Evolutionary conservation across 768 basidiomycete genomes (phyloP).

Genomic region (Agaricus sinodeliciosus): DNA sequence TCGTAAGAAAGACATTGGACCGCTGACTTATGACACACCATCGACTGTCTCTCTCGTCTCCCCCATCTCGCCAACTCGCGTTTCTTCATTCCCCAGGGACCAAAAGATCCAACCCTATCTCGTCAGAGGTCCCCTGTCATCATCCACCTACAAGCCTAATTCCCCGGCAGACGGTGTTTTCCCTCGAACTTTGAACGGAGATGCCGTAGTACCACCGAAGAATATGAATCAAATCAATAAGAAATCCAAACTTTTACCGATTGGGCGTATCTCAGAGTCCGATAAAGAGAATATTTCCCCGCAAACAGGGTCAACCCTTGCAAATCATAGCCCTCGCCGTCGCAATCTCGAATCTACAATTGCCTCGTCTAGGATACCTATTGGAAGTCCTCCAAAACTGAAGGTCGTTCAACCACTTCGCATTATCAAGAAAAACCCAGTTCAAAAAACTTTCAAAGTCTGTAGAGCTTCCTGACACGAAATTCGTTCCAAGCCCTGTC

Average conservation of each 20-base stretch:
- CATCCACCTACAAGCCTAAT: not conserved
- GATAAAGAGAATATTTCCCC: slow-evolving; percentile 5
- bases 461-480: not conserved
- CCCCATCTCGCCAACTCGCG: not conserved
- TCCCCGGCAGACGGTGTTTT: not conserved
- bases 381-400: not conserved
- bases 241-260: not conserved
- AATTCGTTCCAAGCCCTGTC: not conserved
- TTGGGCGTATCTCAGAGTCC: not conserved
- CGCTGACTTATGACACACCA: not conserved
- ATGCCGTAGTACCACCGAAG: no score
- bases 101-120: not conserved
- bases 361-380: not conserved
- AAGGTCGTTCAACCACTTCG: not conserved
- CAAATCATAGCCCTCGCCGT: no score
- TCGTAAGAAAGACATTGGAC: not conserved
- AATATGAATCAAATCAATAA: not conserved
- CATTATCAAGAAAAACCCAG: slow-evolving; percentile 2
- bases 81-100: not conserved
- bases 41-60: not conserved
- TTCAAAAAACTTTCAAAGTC: not conserved
- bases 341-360: not conserved
- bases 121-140: not conserved
- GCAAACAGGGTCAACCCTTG: not conserved
- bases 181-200: not conserved